These are phyloP conservation scores for Ceratocystis harringtonii DNA, from an alignment of 2,329 filamentous ascomycete species.

Conservation along the genomic window DNA sequence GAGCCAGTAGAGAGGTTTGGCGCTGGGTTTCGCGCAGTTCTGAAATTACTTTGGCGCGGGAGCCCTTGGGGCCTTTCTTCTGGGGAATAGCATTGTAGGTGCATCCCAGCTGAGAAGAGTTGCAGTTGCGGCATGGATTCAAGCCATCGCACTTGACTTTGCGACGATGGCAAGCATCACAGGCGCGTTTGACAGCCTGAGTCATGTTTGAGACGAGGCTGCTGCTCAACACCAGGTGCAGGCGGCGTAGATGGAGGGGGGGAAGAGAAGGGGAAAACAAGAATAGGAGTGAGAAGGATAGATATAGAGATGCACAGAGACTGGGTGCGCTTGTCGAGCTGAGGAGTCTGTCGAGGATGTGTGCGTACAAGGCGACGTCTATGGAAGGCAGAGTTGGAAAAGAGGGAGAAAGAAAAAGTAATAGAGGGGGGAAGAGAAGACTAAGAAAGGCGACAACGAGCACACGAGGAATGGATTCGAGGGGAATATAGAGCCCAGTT, in stretches of 20 bases:
- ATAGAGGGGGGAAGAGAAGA: neutral
- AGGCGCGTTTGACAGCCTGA: constrained; percentile 45
- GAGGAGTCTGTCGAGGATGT: neutral
- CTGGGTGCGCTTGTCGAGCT: neutral
- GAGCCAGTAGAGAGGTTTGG: constrained; percentile 47
- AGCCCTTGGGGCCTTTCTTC: constrained; percentile 64
- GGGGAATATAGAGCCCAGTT: constrained; percentile 4
- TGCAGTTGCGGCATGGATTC: constrained; percentile 57
- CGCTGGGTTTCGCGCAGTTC: constrained; percentile 55
- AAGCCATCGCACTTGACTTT: constrained; percentile 61
- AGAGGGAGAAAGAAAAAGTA: neutral
- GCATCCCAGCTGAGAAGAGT: constrained; percentile 49
- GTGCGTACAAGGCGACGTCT: neutral
- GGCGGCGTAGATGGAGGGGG: neutral
- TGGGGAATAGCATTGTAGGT: constrained; percentile 62
- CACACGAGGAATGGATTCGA: neutral
- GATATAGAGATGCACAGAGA: neutral
- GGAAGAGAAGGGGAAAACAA: neutral
- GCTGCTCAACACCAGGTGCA: constrained; percentile 5
- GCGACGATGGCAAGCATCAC: constrained; percentile 58
- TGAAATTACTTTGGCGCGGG: constrained; percentile 59
- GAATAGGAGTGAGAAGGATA: neutral
- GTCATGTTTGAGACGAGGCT: constrained; percentile 27
- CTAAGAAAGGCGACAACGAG: neutral
- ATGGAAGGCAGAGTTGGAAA: neutral